Base-by-base conservation (phyloP, 345 rosid species). In the Eutrema heterophyllum region DNA sequence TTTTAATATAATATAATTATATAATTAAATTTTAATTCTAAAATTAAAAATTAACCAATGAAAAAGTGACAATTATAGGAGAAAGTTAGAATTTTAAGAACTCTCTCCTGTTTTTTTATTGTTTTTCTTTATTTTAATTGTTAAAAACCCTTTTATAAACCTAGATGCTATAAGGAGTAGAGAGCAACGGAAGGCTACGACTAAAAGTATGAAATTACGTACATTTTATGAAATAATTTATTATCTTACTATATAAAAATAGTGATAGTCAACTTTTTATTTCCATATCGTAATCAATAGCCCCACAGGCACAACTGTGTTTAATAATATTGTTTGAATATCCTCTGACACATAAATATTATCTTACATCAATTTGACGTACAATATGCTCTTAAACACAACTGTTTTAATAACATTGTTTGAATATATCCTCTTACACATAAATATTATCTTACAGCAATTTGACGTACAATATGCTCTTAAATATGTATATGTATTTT, bases 351-450 rank as follows among this genome's bases (percentile, higher is more conserved):
- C 55, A 68, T 6, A 30, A 9, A 32, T 38, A 18, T 58, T 67
- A 74, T 58, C 72, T 57, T 64, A 18, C 8, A 56, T 12, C 77
- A 73, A 73, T 64, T 55, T 64, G 73, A 67, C 72, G 53, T 49
- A 49, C 46, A 58, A 18, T 49, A 67, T 74, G 46, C 39, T 49
- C 4, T 12, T 9, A 9, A 46, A 54, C 27, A 11, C 73, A 75
- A 61, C 68, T 51, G 2, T 21, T 21, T 21, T 21, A 21, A 48
- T 66, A 8, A 51, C 56, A 75, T 21, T 33, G 74, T 61, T 43
- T 68, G 73, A 75, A 52, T 59, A 59, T 50, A 33, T 2, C 1
- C 68, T 50, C 79, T 60, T 63, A 60, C 69, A 68, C 56, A 68
- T 6, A 32, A 6, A 32, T 39, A 18, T 58, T 67, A 74, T 49